phyloP scores from a whole-genome alignment of 805 yeast species.

The Kodamaea kaohsiungensis region DNA sequence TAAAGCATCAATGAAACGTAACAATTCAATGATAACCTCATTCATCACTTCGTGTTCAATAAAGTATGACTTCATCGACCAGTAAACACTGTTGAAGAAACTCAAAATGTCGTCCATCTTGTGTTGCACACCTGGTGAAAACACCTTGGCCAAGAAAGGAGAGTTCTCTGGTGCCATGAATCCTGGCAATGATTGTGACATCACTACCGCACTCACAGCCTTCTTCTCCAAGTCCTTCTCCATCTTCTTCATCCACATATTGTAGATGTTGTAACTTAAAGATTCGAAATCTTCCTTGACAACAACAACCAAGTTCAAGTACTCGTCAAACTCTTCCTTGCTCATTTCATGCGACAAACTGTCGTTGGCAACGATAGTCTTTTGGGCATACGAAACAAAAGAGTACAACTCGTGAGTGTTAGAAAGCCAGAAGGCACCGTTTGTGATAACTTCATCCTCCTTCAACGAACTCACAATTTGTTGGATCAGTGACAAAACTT shows the following conservation, averaged over 20 bases:
- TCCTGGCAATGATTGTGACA: slow-evolving; percentile 95
- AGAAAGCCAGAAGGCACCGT: slow-evolving; percentile 97
- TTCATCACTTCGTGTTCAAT: slow-evolving; percentile 83
- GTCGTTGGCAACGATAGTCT: slow-evolving; percentile 85
- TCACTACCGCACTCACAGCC: slow-evolving; percentile 91
- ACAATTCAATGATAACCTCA: slow-evolving; percentile 78
- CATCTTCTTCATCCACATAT: slow-evolving; percentile 95
- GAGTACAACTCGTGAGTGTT: slow-evolving; percentile 95
- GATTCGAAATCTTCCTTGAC: slow-evolving; percentile 94
- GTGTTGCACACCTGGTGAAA: slow-evolving; percentile 67
- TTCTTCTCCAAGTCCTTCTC: slow-evolving; percentile 88
- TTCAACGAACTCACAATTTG: slow-evolving; percentile 73
- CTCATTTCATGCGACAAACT: slow-evolving; percentile 80
- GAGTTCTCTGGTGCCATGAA: slow-evolving; percentile 83
- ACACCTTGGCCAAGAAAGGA: slow-evolving; percentile 81
- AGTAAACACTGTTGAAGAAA: slow-evolving; percentile 84
- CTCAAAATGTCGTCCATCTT: slow-evolving; percentile 94
- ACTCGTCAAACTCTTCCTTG: slow-evolving; percentile 86
- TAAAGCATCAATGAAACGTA: slow-evolving; percentile 84
- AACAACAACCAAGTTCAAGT: slow-evolving; percentile 82
- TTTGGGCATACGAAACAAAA: slow-evolving; percentile 91
- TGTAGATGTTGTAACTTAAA: slow-evolving; percentile 88
- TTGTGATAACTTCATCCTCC: slow-evolving; percentile 84
- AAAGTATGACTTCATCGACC: slow-evolving; percentile 90
- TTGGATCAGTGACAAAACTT: slow-evolving; percentile 84